phyloP scores from a whole-genome alignment of 345 rosid species.

The Laguncularia racemosa region DNA sequence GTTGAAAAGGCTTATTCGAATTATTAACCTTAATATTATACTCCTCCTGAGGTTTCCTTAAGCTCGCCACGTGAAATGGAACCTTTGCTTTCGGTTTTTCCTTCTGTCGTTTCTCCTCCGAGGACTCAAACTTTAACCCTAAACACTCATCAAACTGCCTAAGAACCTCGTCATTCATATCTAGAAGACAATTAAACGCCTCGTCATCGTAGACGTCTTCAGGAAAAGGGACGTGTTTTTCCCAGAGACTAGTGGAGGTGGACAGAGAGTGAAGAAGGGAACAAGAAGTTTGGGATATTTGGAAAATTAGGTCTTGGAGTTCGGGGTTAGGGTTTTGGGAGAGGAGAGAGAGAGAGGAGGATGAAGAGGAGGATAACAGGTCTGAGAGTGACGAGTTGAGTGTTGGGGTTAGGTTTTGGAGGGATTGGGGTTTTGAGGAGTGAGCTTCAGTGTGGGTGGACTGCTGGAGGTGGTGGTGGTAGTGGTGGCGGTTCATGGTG shows the following conservation, averaged over 20 bases:
- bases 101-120: slow-evolving; percentile 41
- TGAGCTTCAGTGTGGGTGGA: neutral
- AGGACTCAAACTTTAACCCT: slow-evolving; percentile 4
- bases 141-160: slow-evolving; percentile 47
- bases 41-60: slow-evolving; percentile 73
- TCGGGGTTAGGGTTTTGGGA: slow-evolving; percentile 24
- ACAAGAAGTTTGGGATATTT: slow-evolving; percentile 36
- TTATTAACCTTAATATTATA: slow-evolving; percentile 60
- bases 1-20: slow-evolving; percentile 58
- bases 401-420: neutral
- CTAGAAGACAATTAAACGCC: slow-evolving; percentile 65
- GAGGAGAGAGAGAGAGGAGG: neutral
- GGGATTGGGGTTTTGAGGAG: neutral
- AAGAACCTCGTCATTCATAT: slow-evolving; percentile 55
- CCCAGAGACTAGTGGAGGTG: slow-evolving; percentile 26
- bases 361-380: neutral
- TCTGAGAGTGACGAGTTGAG: neutral
- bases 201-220: slow-evolving; percentile 40
- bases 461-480: too few species aligned
- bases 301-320: slow-evolving; percentile 50
- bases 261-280: slow-evolving; percentile 53
- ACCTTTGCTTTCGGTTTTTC: slow-evolving; percentile 47
- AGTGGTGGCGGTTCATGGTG: too few species aligned
- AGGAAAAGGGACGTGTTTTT: slow-evolving; percentile 26
- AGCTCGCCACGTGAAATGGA: slow-evolving; percentile 60